phyloP scores from a whole-genome alignment of 345 rosid species.

The Citrus unshiu region DNA sequence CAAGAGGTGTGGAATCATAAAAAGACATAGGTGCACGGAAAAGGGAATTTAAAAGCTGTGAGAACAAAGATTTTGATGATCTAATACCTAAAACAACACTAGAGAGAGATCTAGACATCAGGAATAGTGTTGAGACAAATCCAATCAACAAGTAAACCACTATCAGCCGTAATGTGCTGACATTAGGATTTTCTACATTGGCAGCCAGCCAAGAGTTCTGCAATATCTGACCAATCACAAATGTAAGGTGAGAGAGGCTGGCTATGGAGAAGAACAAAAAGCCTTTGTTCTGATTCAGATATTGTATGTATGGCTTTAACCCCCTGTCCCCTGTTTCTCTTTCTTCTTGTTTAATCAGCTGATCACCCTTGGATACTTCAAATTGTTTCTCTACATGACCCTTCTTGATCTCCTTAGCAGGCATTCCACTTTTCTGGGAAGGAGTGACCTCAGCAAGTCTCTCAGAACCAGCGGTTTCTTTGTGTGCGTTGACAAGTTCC shows the following conservation, averaged over 20 bases:
- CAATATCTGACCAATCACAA: constrained; percentile 45
- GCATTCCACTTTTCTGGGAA: constrained; percentile 25
- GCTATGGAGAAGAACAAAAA: constrained; percentile 47
- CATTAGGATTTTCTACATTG: constrained; percentile 56
- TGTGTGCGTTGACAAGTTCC: constrained; percentile 88
- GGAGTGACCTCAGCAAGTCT: constrained; percentile 45
- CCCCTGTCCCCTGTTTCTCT: constrained; percentile 82
- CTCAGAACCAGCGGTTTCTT: constrained; percentile 90
- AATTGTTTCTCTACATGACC: constrained; percentile 37
- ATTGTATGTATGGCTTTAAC: constrained; percentile 64
- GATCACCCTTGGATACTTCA: constrained; percentile 49
- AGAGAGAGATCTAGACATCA: constrained; percentile 44
- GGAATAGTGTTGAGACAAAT: constrained; percentile 25
- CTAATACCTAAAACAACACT: constrained; percentile 44
- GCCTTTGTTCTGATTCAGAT: constrained; percentile 61
- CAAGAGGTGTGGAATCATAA: constrained; percentile 74
- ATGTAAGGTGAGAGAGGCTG: constrained; percentile 36
- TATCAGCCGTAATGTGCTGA: constrained; percentile 50
- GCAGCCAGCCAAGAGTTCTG: constrained; percentile 86
- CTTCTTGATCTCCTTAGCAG: constrained; percentile 53
- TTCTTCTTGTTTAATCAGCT: constrained; percentile 79
- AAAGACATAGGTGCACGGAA: constrained; percentile 74
- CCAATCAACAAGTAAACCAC: constrained; percentile 56
- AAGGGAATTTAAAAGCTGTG: constrained; percentile 67
- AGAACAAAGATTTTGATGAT: constrained; percentile 62